Evolutionary conservation across 371 early-diverging fungal species (phyloP).

Genomic region (Dinochytrium kinnereticum): DNA sequence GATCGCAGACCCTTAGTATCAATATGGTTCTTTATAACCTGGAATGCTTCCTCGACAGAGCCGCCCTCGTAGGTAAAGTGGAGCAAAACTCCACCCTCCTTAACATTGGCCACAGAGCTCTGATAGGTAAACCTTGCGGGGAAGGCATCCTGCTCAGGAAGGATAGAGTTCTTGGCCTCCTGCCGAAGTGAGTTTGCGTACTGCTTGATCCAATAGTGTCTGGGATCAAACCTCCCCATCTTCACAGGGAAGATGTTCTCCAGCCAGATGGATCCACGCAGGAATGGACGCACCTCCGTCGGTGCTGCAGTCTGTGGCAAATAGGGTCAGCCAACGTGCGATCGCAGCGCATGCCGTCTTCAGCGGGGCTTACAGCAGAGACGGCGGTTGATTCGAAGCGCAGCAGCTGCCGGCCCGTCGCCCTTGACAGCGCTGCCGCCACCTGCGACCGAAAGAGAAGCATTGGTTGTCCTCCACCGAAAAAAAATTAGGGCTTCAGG

Average conservation of each 20-base stretch:
- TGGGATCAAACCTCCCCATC: conserved; percentile 26
- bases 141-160: conserved; percentile 42
- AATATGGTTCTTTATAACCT: conserved; percentile 32
- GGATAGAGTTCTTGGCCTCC: conserved; percentile 36
- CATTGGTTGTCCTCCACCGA: not conserved
- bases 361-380: too few relatives aligned
- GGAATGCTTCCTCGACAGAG: conserved; percentile 38
- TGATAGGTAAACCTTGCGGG: conserved; percentile 39
- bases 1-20: conserved; percentile 31
- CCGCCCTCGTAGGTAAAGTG: conserved; percentile 50
- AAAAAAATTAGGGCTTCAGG: too few relatives aligned
- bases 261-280: conserved; percentile 43
- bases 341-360: too few relatives aligned
- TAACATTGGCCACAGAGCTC: conserved; percentile 46
- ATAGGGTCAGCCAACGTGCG: too few relatives aligned
- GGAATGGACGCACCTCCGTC: too few relatives aligned
- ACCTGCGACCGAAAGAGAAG: not conserved
- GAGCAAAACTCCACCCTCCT: conserved; percentile 59
- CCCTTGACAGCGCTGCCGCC: not conserved
- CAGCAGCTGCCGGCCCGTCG: not conserved
- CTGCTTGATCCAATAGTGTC: conserved; percentile 34
- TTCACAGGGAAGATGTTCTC: conserved; percentile 53
- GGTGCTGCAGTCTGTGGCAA: too few relatives aligned
- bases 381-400: not conserved
- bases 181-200: conserved; percentile 35